phyloP scores from a whole-genome alignment of 352 stramenopile species.

The Peronosclerospora sorghi region DNA sequence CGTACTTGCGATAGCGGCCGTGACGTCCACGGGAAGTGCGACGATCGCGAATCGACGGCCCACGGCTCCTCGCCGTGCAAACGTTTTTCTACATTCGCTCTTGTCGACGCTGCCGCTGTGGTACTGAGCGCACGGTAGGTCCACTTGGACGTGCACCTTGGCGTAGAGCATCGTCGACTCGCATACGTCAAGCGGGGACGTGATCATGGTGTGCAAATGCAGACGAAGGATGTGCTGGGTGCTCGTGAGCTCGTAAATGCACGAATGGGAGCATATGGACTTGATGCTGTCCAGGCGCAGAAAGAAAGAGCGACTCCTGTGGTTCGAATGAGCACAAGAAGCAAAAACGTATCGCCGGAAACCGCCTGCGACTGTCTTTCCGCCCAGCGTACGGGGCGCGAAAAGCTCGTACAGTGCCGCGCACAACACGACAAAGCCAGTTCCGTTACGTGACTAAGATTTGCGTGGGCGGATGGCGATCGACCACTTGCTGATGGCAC shows the following conservation, averaged over 20 bases:
- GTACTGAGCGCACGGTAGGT: background rate
- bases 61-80: conserved; percentile 23
- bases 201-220: conserved; percentile 15
- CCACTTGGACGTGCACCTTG: conserved; percentile 9
- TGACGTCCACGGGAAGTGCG: conserved; percentile 8
- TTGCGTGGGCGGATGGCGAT: too few species aligned
- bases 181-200: conserved; percentile 6
- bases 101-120: conserved; percentile 6
- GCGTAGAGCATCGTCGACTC: conserved; percentile 10
- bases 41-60: conserved; percentile 24
- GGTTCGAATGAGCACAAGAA: conserved; percentile 16
- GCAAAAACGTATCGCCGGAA: conserved; percentile 7
- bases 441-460: conserved; percentile 13
- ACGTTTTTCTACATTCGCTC: conserved; percentile 15
- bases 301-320: background rate
- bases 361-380: conserved; percentile 12
- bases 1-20: conserved; percentile 12
- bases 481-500: background rate
- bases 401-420: background rate
- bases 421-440: background rate
- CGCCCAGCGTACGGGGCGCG: too few species aligned
- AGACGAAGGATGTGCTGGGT: conserved; percentile 7
- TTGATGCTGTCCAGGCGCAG: background rate
- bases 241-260: conserved; percentile 9
- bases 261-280: conserved; percentile 1